phyloP scores from a whole-genome alignment of 768 basidiomycete species.

The Ramaria rubella region DNA sequence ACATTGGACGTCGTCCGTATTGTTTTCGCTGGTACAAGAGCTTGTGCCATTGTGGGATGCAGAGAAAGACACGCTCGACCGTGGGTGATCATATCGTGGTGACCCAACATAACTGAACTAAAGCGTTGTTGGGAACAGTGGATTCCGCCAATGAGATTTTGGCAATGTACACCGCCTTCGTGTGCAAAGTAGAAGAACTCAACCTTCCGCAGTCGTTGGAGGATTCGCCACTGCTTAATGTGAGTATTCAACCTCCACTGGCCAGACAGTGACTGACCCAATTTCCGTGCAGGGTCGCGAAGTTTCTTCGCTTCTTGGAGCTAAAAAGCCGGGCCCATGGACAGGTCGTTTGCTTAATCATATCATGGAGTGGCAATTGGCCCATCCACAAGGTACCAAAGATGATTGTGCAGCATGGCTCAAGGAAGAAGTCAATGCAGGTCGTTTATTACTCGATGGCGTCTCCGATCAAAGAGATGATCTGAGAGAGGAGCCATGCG shows the following conservation, averaged over 20 bases:
- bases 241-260: slow-evolving; percentile 32
- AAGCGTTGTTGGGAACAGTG: slow-evolving; percentile 41
- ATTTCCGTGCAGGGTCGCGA: slow-evolving; percentile 56
- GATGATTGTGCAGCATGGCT: slow-evolving; percentile 72
- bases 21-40: slow-evolving; percentile 74
- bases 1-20: slow-evolving; percentile 63
- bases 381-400: slow-evolving; percentile 57
- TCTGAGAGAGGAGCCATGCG: neutral
- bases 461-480: slow-evolving; percentile 12
- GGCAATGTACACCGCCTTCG: slow-evolving; percentile 59
- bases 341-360: slow-evolving; percentile 54
- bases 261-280: neutral
- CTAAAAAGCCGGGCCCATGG: slow-evolving; percentile 61
- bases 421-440: slow-evolving; percentile 41
- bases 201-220: slow-evolving; percentile 56
- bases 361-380: slow-evolving; percentile 82
- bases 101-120: slow-evolving; percentile 23
- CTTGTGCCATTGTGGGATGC: slow-evolving; percentile 48
- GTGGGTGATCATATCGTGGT: slow-evolving; percentile 8
- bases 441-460: slow-evolving; percentile 32
- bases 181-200: slow-evolving; percentile 52
- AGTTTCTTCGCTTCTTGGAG: slow-evolving; percentile 46
- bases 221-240: slow-evolving; percentile 69
- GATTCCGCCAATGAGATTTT: slow-evolving; percentile 43
- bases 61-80: slow-evolving; percentile 22